Base-by-base conservation (phyloP, 176 grass and related monocot species). In the Avena atlantica region DNA sequence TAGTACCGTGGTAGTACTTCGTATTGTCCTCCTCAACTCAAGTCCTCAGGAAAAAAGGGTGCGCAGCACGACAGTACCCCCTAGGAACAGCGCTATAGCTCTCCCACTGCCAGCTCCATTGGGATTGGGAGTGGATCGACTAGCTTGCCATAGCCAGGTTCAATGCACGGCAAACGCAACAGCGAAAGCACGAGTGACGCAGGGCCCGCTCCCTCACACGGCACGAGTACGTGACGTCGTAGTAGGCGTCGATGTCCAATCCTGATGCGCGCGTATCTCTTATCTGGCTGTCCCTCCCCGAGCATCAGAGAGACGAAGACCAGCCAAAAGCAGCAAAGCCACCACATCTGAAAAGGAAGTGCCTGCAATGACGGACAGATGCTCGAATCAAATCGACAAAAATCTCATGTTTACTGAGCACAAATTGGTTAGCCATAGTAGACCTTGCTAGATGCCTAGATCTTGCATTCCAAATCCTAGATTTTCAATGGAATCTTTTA, bases 161-260 rank as follows among this genome's bases (percentile, higher is more conserved):
- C 71, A 16, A 42, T 42, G 76, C 31, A 78, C 55, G 53, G 34
- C 70, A 2, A 2, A 60, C 34, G 6, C 56, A 20, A 79, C 20
- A 61, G 76, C 12, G 56, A 59, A 79, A 79, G 34, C 77, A 44
- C 55, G 55, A 21, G 77, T 23, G 31, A 34, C 62, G 12, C 76
- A 15, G 19, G 31, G 55, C 34, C 48, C 19, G 16, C 77, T 61
- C 56, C 6, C 12, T 79, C 3, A 16, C 34, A 61, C 34, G 77
- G 12, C 34, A 61, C 55, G n/a, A 40, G 17, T 21, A 59, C 59
- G 59, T 4, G 40, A 69, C 31, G 31, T 69, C 61, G 4, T 15
- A 9, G 27, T 25, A 50, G 21, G 71, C n/a, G 42, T 72, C 69
- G 6, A 20, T 49, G 70, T 8, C 47, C 47, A 23, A 24, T 27